These are phyloP conservation scores for Boletellus ananas DNA, from an alignment of 768 basidiomycete genomes.

Conservation along the genomic window DNA sequence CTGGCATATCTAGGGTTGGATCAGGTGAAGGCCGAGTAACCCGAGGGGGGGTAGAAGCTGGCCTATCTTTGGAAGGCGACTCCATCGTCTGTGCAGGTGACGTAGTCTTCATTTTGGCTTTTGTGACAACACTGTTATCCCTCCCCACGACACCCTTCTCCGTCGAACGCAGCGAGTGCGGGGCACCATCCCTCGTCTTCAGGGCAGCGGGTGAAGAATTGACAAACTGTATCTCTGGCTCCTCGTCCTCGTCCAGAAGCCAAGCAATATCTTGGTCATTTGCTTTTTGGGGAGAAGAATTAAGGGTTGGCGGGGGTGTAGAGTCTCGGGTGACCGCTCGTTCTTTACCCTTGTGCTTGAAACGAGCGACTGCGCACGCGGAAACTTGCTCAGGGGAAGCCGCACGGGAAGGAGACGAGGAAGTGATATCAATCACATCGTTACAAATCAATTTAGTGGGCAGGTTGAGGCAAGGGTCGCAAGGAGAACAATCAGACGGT, in stretches of 20 bases:
- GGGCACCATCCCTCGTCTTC: constrained; percentile 5
- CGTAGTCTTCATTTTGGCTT: constrained; percentile 20
- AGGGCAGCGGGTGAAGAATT: constrained; percentile 43
- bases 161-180: background rate
- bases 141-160: constrained; percentile 21
- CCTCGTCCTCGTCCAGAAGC: constrained; percentile 66
- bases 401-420: constrained; percentile 26
- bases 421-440: constrained; percentile 32
- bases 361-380: background rate
- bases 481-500: constrained; percentile 13
- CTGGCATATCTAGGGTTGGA: constrained; percentile 29
- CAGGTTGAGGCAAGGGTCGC: background rate
- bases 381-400: constrained; percentile 9
- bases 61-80: constrained; percentile 25
- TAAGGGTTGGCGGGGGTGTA: background rate
- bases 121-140: constrained; percentile 11
- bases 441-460: constrained; percentile 23
- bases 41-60: constrained; percentile 32
- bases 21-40: constrained; percentile 18
- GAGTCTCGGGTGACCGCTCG: background rate
- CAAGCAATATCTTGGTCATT: constrained; percentile 51
- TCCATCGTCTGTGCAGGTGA: constrained; percentile 6
- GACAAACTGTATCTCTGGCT: constrained; percentile 49
- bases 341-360: constrained; percentile 12
- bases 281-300: background rate